Evolutionary conservation across 164 flowering plant species (phyloP), one percentile per base, ranked within the genome.

Genomic region (Vitis cinerea): DNA sequence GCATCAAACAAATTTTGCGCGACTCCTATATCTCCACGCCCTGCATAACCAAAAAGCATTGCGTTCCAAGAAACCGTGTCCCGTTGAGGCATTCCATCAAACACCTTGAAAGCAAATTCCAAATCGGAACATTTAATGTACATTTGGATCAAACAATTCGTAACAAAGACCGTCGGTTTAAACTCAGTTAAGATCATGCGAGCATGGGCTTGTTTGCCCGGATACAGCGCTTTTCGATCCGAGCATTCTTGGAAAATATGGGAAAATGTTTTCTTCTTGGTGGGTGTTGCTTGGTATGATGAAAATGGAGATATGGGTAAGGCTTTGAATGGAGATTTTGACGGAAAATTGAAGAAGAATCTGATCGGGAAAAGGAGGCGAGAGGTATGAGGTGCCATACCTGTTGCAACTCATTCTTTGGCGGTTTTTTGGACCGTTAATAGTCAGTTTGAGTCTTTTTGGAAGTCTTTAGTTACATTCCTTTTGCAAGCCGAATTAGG

Each of bases 61-160:
- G 91, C 68, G 52, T 92, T 90, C 88, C 90, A 87, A 17, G 97
- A 86, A 15, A 90, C 84, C 0, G 62, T 72, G 70, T 90, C 97
- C 54, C 85, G 61, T 30, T 79, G 69, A 44, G 80, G 75, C 96
- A 92, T 90, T 74, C 54, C 30, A 30, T 85, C 87, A 66, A 92
- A 92, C 84, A 90, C 87, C 60, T 82, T 77, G n/a, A 12, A 30
- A 3, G 97, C 96, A 66, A 67, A 77, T 1, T 62, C 74, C 71
- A 86, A 70, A 66, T 56, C 15, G 13, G 69, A 78, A 73, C 92
- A 87, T 73, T 79, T 84, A 7, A 85, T 54, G 68, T 90, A 92
- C 83, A 89, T 53, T 27, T 88, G 84, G 19, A 87, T 73, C 84
- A 92, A 81, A 78, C 95, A 87, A 68, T 92, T 92, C n/a, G 82